Evolutionary conservation across 208 protist species (phyloP), one percentile per base, ranked within the genome.

Genomic region (Crithidia thermophila): DNA sequence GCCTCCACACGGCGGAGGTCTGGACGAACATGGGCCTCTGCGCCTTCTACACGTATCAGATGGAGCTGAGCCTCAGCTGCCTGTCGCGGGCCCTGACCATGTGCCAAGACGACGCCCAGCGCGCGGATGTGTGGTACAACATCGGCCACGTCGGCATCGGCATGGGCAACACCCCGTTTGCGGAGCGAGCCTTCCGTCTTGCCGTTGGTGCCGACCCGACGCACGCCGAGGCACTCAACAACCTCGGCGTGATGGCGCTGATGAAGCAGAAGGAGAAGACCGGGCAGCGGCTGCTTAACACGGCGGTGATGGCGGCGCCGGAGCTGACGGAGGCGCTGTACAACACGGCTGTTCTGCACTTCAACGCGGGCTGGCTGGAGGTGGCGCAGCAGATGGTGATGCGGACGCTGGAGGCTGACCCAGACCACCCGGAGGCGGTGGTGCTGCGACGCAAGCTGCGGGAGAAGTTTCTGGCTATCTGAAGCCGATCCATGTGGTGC

Each of bases 21-120:
- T 99, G 97, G 97, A 96, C 93, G 49, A 99, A 99, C 75, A 69
- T 99, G 37, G 97, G 90, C 33, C 81, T 99, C 47, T 98, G 87
- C 71, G 98, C 94, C 69, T 98, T 98, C 75, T 95, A 95, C 82
- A 81, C 91, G 20, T 93, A 83, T 10, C 94, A 98, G 77, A 91
- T 96, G 68, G 97, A 99, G 70, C 86, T 98, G 47, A 85, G 91
- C 16, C 84, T 99, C 9, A 86, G 78, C 65, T 98, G 94, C 72
- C 90, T 99, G 31, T 92, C 98, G 58, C 78, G 85, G 7, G 94
- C 93, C 18, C 59, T 98, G 23, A 61, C 70, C n/a, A 62, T 86
- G 20, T 87, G 88, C 53, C 62, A 64, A 23, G 86, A 97, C 21
- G 86, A 93, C 55, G 72, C 77, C 23, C 62, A 82, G 61, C 72